These are phyloP conservation scores for Populus hybrid DNA, from an alignment of 441 rosid species.

Conservation along the genomic window DNA sequence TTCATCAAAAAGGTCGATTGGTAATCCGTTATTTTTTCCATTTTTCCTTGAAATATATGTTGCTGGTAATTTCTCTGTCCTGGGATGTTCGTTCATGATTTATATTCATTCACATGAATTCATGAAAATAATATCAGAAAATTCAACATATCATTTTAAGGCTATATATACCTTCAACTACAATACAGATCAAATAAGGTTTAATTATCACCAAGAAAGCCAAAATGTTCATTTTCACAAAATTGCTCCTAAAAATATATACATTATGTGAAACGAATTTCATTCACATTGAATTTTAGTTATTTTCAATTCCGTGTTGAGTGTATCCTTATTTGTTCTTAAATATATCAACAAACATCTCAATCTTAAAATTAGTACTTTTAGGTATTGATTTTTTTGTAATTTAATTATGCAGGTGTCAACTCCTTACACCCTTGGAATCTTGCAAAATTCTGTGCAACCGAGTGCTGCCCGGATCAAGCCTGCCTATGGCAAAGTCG, in stretches of 20 bases:
- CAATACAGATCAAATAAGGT: background rate
- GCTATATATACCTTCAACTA: too few species aligned
- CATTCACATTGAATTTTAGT: background rate
- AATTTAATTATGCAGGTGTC: slow-evolving; percentile 42
- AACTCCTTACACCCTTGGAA: slow-evolving; percentile 68
- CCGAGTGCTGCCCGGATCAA: slow-evolving; percentile 61
- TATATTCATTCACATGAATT: background rate
- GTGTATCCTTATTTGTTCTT: background rate
- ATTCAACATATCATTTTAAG: background rate
- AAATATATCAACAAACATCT: background rate
- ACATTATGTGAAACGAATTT: background rate
- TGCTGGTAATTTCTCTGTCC: background rate
- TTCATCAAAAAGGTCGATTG: background rate
- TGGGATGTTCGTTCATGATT: background rate
- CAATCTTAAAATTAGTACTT: background rate
- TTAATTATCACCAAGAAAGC: background rate
- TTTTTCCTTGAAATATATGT: background rate
- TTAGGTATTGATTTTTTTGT: too few species aligned
- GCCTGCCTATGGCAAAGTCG: slow-evolving; percentile 42
- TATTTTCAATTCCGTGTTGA: background rate
- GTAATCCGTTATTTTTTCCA: background rate
- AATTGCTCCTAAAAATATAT: background rate
- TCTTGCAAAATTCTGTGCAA: slow-evolving; percentile 51
- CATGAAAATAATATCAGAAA: background rate
- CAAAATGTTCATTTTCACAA: background rate